A percentile compares a stretch with the other conserved stretches of the same genome.
phyloP scores from a whole-genome alignment of 257 asterid genomes.

The Solanum pimpinellifolium region DNA sequence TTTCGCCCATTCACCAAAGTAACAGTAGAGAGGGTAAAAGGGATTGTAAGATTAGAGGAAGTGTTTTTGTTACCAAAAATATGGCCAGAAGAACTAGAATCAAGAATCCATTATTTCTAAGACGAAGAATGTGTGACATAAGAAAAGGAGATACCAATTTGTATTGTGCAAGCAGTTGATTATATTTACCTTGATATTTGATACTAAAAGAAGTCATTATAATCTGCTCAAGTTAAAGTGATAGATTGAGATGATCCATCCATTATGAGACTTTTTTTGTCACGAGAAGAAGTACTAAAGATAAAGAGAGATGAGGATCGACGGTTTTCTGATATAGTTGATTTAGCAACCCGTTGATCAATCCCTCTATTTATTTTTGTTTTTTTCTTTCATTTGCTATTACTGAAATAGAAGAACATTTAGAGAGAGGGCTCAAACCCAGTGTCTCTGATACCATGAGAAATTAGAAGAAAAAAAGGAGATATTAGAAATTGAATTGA shows the following conservation, averaged over 20 bases:
- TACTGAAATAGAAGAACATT: neutral
- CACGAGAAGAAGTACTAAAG: neutral
- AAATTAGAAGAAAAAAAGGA: neutral
- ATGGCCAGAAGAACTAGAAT: neutral
- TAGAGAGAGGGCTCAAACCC: neutral
- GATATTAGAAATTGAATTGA: neutral
- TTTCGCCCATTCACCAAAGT: neutral
- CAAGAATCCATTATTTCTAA: neutral
- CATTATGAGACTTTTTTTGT: neutral
- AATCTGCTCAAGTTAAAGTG: neutral
- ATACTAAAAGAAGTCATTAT: neutral
- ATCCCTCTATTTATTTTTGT: neutral
- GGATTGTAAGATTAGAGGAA: neutral
- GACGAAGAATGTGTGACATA: neutral
- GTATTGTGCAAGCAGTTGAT: neutral
- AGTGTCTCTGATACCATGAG: neutral
- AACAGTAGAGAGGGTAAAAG: neutral
- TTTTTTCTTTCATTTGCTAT: neutral
- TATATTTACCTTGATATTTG: neutral
- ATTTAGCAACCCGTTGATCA: neutral
- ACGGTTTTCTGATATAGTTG: neutral
- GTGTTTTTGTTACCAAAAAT: neutral
- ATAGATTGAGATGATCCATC: neutral
- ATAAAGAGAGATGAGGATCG: neutral
- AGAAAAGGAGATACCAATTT: neutral